Evolutionary conservation across 2,329 filamentous ascomycete species (phyloP).

Genomic region (Leptosphaerulina australis): DNA sequence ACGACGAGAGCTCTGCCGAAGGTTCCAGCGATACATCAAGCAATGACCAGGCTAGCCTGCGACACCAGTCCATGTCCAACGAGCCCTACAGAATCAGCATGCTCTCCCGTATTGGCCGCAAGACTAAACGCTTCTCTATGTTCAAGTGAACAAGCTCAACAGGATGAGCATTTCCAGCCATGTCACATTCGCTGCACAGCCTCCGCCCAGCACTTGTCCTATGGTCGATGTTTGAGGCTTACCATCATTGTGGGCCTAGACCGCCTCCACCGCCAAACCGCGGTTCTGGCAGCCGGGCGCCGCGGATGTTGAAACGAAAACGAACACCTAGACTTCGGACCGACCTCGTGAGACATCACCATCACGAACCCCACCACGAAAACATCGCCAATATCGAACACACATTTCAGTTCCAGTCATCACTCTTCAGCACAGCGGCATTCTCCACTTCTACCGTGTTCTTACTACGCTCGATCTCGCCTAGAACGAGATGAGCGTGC

Average conservation of each 20-base stretch:
- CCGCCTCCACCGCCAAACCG: constrained; percentile 16
- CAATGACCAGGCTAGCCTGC: constrained; percentile 39
- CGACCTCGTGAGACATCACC: constrained; percentile 10
- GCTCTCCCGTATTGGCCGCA: constrained; percentile 43
- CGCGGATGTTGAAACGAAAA: constrained; percentile 14
- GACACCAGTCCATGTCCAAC: constrained; percentile 40
- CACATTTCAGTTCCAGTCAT: constrained; percentile 8
- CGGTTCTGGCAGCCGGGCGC: constrained; percentile 21
- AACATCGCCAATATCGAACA: constrained; percentile 7
- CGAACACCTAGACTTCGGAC: constrained; percentile 15
- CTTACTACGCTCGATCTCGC: constrained; percentile 20
- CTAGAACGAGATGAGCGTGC: constrained; percentile 18
- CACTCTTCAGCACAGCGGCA: constrained; percentile 15
- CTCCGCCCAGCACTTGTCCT: constrained; percentile 22
- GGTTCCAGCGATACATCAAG: constrained; percentile 46
- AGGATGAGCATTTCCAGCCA: constrained; percentile 12
- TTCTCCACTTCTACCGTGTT: constrained; percentile 27
- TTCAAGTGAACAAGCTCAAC: constrained; percentile 41
- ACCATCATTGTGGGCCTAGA: constrained; percentile 29
- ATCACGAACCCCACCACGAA: constrained; percentile 18
- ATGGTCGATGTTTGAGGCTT: constrained; percentile 21
- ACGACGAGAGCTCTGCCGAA: constrained; percentile 37
- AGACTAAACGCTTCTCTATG: constrained; percentile 48
- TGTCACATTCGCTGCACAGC: constrained; percentile 29
- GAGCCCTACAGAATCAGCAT: constrained; percentile 40